A percentile compares a stretch with the other conserved stretches of the same genome.
These are phyloP conservation scores for Geoglossum glabrum DNA, from an alignment of 495 filamentous ascomycete species.

Conservation along the genomic window DNA sequence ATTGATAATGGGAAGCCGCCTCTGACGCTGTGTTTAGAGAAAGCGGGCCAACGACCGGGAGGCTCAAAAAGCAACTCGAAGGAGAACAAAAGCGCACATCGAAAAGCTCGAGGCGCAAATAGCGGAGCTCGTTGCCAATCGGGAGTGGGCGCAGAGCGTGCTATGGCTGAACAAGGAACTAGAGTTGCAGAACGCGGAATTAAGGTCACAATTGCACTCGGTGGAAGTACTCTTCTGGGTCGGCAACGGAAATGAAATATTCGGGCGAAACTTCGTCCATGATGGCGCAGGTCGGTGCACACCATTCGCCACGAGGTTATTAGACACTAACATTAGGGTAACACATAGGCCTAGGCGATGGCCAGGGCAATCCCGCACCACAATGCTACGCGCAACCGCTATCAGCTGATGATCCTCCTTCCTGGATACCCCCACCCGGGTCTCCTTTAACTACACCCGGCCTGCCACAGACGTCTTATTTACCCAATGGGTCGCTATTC, in stretches of 20 bases:
- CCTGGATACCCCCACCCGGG: neutral
- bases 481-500: neutral
- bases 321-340: neutral
- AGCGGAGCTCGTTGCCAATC: constrained; percentile 32
- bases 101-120: constrained; percentile 53
- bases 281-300: neutral
- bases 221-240: neutral
- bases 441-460: neutral
- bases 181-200: constrained; percentile 24
- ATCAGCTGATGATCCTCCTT: neutral
- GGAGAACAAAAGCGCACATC: constrained; percentile 65
- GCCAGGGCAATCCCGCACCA: neutral
- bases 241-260: neutral
- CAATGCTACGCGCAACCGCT: neutral
- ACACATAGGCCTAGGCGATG: neutral
- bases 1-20: neutral
- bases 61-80: constrained; percentile 69
- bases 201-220: neutral
- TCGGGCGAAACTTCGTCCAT: neutral
- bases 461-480: neutral
- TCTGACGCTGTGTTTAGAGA: constrained; percentile 9
- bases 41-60: constrained; percentile 82
- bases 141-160: constrained; percentile 27
- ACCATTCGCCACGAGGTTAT: neutral
- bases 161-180: constrained; percentile 32